Base-by-base conservation (phyloP, 2,329 filamentous ascomycete genomes). In the Diaporthe citriasiana region DNA sequence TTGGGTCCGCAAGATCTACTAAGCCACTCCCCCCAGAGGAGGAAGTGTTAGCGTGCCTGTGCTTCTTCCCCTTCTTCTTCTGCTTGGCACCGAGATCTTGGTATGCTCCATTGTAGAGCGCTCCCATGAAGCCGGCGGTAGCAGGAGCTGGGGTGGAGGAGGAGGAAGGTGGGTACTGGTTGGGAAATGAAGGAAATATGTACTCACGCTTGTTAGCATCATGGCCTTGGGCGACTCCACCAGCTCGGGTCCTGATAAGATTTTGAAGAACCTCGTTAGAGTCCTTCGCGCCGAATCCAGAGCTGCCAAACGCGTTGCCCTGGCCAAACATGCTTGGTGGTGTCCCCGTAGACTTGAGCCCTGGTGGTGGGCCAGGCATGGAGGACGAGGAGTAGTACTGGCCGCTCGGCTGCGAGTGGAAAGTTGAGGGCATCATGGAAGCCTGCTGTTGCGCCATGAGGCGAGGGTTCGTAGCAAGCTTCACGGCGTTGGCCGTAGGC, bases 11-110 rank as follows among this genome's bases (percentile, higher is more conserved):
- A 95, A 98, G 95, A 97, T 98, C 95, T 89, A 97, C 95, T 96
- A 98, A 92, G 89, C 94, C 95, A 94, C 95, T 94, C 92, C 95
- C 95, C 89, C 94, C 94, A 92, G 95, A 97, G 92, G 96, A 98
- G 94, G 95, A 98, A 96, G 96, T 98, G 95, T 98, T 98, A 97
- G 95, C 96, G 93, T 98, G 95, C 93, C 95, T 97, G 91, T 98
- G 96, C 95, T 98, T 98, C 92, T 98, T 98, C 89, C 95, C 95
- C 95, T 98, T 98, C 92, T 98, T 98, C 93, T 97, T 98, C 91
- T 97, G 95, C 93, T 98, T 97, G 88, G 94, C 93, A 88, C 93
- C 93, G 88, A 93, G 92, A 84, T 97, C 95, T 92, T 95, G 94
- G 88, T 94, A 95, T 87, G 91, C 91, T 89, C 93, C 94, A 88